phyloP scores from a whole-genome alignment of 2,329 filamentous ascomycete species.

The Sporothrix mexicana region DNA sequence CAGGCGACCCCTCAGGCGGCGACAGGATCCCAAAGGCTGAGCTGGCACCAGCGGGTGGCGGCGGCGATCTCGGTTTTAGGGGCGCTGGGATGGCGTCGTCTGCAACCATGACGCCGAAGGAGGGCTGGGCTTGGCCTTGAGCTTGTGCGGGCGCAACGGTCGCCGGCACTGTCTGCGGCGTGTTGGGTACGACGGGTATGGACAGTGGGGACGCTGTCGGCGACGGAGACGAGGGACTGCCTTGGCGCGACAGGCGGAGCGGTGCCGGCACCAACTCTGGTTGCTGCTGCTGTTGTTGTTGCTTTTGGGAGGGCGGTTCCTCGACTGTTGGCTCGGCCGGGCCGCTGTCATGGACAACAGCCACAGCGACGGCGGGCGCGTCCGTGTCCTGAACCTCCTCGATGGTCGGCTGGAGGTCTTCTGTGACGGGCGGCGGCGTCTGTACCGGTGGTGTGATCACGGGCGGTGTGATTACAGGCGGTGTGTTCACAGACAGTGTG shows the following conservation, averaged over 20 bases:
- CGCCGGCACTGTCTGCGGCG: background rate
- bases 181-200: conserved; percentile 18
- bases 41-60: background rate
- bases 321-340: background rate
- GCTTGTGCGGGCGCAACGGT: background rate
- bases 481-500: too few relatives aligned
- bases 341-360: too few relatives aligned
- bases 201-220: background rate
- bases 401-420: too few relatives aligned
- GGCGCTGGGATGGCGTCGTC: conserved; percentile 28
- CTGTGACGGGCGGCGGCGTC: too few relatives aligned
- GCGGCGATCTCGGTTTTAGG: conserved; percentile 26
- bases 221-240: background rate
- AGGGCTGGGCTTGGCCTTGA: background rate
- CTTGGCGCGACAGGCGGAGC: conserved; percentile 20
- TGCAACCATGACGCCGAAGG: background rate
- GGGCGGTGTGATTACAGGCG: too few relatives aligned
- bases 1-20: background rate
- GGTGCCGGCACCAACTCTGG: conserved; percentile 30
- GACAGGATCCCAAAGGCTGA: conserved; percentile 3
- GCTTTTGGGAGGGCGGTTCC: background rate
- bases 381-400: background rate
- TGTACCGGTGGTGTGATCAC: background rate
- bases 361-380: too few relatives aligned
- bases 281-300: background rate